Percentiles rank a stretch among this genome's conserved stretches.
Conservation (phyloP, 192 early-diverging fungal genomes). For the Chytriomyces hyalinus region DNA sequence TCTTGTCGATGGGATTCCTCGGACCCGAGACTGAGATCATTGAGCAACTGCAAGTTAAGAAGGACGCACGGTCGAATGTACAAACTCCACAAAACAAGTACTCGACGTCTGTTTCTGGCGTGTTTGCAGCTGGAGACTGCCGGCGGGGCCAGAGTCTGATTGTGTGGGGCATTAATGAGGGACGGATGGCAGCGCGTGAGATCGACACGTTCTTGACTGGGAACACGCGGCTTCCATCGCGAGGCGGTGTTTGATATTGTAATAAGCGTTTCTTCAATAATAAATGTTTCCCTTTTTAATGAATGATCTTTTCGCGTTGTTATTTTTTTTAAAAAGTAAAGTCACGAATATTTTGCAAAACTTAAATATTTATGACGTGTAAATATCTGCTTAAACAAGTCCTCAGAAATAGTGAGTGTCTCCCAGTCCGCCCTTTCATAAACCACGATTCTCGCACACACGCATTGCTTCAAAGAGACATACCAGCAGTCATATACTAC, state of each 20-base stretch:
- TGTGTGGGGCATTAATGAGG: constrained; percentile 99
- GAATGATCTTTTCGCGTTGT: too few species aligned
- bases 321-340: too few species aligned
- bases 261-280: not conserved
- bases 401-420: too few species aligned
- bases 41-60: constrained; percentile 79
- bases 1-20: constrained; percentile 95
- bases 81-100: constrained; percentile 80
- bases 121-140: constrained; percentile 98
- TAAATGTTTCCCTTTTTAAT: too few species aligned
- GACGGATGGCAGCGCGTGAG: constrained; percentile 91
- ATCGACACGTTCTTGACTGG: constrained; percentile 84
- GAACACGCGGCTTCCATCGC: constrained; percentile 81
- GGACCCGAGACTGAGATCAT: constrained; percentile 88
- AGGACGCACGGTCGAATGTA: constrained; percentile 79
- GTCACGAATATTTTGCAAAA: too few species aligned
- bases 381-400: too few species aligned
- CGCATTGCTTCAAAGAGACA: too few species aligned
- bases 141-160: constrained; percentile 93
- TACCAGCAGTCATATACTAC: too few species aligned
- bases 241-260: constrained; percentile 77
- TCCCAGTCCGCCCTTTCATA: too few species aligned
- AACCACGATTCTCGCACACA: too few species aligned
- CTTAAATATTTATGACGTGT: too few species aligned
- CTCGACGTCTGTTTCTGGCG: constrained; percentile 74